Conservation (phyloP, 208 protist species). For the Acanthamoeba triangularis region DNA sequence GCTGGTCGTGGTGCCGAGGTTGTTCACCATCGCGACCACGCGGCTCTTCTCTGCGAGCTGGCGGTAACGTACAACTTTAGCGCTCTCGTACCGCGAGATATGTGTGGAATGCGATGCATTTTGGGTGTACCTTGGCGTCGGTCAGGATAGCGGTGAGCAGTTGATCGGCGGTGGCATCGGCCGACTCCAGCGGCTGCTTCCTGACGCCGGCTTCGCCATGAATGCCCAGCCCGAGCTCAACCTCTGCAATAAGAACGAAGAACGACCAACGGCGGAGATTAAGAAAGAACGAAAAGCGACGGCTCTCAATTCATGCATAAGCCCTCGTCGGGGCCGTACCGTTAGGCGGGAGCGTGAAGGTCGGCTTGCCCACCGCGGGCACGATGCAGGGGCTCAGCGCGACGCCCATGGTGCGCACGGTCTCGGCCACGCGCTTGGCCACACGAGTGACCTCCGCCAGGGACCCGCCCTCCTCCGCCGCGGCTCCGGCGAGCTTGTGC, state of each 20-base stretch:
- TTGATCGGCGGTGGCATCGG: conserved; percentile 18
- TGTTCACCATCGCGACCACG: conserved; percentile 93
- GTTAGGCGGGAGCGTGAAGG: conserved; percentile 27
- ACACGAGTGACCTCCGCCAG: conserved; percentile 90
- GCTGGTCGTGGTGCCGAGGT: conserved; percentile 92
- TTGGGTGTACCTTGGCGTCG: conserved; percentile 74
- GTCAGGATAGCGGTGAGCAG: conserved; percentile 85
- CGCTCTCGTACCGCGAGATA: too few relatives aligned
- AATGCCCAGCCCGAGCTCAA: conserved; percentile 95
- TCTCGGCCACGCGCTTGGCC: conserved; percentile 83
- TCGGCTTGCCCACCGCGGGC: conserved; percentile 85
- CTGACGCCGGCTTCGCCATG: conserved; percentile 92
- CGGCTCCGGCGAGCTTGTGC: conserved; percentile 93
- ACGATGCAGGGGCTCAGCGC: conserved; percentile 91
- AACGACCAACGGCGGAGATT: neutral
- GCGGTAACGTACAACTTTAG: too few relatives aligned
- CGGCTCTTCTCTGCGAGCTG: neutral
- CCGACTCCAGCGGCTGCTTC: conserved; percentile 85
- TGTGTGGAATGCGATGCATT: neutral
- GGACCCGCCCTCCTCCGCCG: conserved; percentile 87
- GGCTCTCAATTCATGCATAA: neutral
- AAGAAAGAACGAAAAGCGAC: neutral
- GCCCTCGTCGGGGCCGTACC: neutral
- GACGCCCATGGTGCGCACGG: conserved; percentile 92
- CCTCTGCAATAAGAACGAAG: conserved; percentile 75